phyloP scores from a whole-genome alignment of 306 rosid species.

The Gastrolobium villosum region DNA sequence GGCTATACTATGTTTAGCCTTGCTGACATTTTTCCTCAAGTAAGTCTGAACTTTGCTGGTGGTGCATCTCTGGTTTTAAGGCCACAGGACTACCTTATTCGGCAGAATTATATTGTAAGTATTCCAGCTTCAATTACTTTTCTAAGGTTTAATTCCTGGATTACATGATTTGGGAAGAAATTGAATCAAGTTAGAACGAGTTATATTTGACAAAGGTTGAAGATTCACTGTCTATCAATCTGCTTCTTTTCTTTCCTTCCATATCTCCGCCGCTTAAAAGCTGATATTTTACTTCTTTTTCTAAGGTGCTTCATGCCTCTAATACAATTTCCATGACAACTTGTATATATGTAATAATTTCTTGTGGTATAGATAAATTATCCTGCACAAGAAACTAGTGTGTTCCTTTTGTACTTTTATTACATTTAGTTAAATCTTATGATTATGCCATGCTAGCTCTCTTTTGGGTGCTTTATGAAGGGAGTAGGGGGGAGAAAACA shows the following conservation, averaged over 20 bases:
- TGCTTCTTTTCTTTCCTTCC: slow-evolving; percentile 28
- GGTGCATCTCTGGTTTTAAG: slow-evolving; percentile 69
- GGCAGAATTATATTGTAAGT: slow-evolving; percentile 66
- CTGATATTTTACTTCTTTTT: not conserved
- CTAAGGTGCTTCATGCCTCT: not conserved
- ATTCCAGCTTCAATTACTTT: slow-evolving; percentile 4
- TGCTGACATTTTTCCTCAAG: slow-evolving; percentile 70
- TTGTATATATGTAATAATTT: not conserved
- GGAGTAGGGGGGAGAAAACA: not conserved
- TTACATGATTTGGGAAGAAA: slow-evolving; percentile 1
- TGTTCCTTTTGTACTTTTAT: not conserved
- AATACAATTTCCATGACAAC: not conserved
- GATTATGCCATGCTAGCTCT: not conserved
- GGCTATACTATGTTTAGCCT: slow-evolving; percentile 49
- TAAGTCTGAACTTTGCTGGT: slow-evolving; percentile 76
- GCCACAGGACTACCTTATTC: slow-evolving; percentile 79
- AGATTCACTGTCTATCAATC: slow-evolving; percentile 1
- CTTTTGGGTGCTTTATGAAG: not conserved
- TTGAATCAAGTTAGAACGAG: slow-evolving; percentile 11
- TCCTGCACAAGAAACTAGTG: slow-evolving; percentile 1
- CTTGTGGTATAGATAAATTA: slow-evolving; percentile 1
- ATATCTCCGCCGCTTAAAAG: not conserved
- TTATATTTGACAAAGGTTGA: slow-evolving; percentile 32
- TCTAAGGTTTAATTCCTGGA: not conserved
- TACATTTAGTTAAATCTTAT: not conserved